Evolutionary conservation across 129 eudicot genomes (phyloP).

Genomic region (Sambucus nigra): DNA sequence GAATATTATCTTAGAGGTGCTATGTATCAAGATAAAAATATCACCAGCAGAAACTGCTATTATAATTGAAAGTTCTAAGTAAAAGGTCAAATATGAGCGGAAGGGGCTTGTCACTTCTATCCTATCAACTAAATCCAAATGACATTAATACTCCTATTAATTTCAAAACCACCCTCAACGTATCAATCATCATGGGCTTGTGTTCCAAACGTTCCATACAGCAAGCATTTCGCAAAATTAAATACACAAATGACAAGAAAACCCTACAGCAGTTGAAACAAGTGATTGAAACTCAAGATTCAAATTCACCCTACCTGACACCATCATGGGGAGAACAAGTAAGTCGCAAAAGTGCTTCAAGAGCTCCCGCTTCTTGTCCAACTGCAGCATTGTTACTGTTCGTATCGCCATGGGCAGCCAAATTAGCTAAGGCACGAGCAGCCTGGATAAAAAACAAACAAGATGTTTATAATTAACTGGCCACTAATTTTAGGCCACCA

Average conservation of each 20-base stretch:
- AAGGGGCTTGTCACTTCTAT: background rate
- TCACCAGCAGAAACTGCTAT: no score
- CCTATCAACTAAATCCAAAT: background rate
- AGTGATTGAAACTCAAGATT: background rate
- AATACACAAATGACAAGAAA: background rate
- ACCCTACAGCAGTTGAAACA: background rate
- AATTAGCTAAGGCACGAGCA: slow-evolving; percentile 97
- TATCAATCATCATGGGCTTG: background rate
- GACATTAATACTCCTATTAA: background rate
- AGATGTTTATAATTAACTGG: no score
- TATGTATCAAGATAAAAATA: no score
- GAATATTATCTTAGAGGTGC: no score
- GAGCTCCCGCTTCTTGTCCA: slow-evolving; percentile 93
- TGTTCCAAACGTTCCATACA: background rate
- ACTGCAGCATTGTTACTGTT: slow-evolving; percentile 87
- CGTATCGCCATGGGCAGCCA: slow-evolving; percentile 99
- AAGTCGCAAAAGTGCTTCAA: slow-evolving; percentile 87
- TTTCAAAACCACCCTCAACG: background rate
- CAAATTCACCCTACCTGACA: slow-evolving; percentile 55
- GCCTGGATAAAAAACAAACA: slow-evolving; percentile 54
- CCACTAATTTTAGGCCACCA: no score
- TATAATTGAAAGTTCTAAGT: no score
- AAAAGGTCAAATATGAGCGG: no score
- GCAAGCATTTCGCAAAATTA: background rate
- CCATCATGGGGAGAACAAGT: slow-evolving; percentile 87